Conservation (phyloP, 768 basidiomycete species). For the Coprinopsis cinerea region DNA sequence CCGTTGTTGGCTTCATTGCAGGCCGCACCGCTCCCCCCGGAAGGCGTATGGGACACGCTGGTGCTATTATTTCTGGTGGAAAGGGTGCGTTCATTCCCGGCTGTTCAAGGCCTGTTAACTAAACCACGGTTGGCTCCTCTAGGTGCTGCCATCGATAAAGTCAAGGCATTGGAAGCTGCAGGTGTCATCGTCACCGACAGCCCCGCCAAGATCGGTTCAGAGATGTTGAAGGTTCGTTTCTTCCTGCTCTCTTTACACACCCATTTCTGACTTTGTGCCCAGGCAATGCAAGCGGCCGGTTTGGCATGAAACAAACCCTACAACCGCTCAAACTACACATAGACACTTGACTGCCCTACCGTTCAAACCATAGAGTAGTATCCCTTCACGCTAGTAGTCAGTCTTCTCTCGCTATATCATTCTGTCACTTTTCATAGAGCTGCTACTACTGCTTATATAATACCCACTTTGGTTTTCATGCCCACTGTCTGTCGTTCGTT, state of each 20-base stretch:
- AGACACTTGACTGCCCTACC: too few species aligned
- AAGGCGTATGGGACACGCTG: slow-evolving; percentile 96
- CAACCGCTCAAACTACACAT: background rate
- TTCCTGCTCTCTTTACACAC: background rate
- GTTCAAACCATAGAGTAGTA: slow-evolving; percentile 2
- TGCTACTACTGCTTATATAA: background rate
- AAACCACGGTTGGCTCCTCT: too few species aligned
- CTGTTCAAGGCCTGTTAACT: too few species aligned
- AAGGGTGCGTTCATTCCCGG: slow-evolving; percentile 73
- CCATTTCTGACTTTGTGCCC: slow-evolving; percentile 10
- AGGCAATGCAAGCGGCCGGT: slow-evolving; percentile 80
- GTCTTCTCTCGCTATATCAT: slow-evolving; percentile 19
- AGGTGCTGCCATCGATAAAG: slow-evolving; percentile 93
- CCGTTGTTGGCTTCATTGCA: slow-evolving; percentile 96
- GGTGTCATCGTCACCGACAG: slow-evolving; percentile 92
- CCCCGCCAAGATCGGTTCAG: slow-evolving; percentile 88
- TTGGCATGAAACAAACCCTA: slow-evolving; percentile 35
- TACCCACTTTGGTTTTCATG: background rate
- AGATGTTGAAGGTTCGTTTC: slow-evolving; percentile 79
- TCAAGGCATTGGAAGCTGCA: slow-evolving; percentile 82
- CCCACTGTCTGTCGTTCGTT: background rate
- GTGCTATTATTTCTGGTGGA: slow-evolving; percentile 96
- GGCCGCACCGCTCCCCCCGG: slow-evolving; percentile 98
- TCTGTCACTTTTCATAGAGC: background rate
- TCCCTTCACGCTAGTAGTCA: too few species aligned